Evolutionary conservation across 2,329 filamentous ascomycete species (phyloP).

Genomic region (Cryphonectria parasitica): DNA sequence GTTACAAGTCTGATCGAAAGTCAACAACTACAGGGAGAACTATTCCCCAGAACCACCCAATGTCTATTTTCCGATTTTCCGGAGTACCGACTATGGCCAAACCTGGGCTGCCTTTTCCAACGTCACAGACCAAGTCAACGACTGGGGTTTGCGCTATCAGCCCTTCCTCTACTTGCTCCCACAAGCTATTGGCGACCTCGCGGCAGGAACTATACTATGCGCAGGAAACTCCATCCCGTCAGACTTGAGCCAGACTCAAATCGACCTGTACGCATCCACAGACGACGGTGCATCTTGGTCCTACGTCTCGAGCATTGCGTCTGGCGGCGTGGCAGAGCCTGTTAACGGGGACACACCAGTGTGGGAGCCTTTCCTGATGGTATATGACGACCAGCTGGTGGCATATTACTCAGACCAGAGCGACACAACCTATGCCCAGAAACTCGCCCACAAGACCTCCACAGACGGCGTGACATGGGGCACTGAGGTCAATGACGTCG

Average conservation of each 20-base stretch:
- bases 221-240: constrained; percentile 60
- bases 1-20: background rate
- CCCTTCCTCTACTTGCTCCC: constrained; percentile 68
- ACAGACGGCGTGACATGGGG: constrained; percentile 65
- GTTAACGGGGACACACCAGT: constrained; percentile 69
- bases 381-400: constrained; percentile 62
- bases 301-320: constrained; percentile 67
- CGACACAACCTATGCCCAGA: constrained; percentile 67
- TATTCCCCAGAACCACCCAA: constrained; percentile 4
- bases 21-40: background rate
- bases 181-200: constrained; percentile 57
- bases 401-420: constrained; percentile 75
- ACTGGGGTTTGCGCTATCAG: constrained; percentile 70
- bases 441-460: constrained; percentile 67
- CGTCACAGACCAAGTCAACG: constrained; percentile 66
- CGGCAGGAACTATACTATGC: constrained; percentile 64
- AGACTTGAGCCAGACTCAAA: constrained; percentile 65
- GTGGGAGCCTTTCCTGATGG: constrained; percentile 72
- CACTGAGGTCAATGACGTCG: constrained; percentile 62
- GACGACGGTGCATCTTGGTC: constrained; percentile 66
- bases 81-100: constrained; percentile 54
- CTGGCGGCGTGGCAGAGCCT: constrained; percentile 62
- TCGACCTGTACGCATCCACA: constrained; percentile 68
- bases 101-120: constrained; percentile 66
- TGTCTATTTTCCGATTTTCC: constrained; percentile 54